Conservation (phyloP, 805 yeast genomes). For the Hanseniaspora pseudoguilliermondii region DNA sequence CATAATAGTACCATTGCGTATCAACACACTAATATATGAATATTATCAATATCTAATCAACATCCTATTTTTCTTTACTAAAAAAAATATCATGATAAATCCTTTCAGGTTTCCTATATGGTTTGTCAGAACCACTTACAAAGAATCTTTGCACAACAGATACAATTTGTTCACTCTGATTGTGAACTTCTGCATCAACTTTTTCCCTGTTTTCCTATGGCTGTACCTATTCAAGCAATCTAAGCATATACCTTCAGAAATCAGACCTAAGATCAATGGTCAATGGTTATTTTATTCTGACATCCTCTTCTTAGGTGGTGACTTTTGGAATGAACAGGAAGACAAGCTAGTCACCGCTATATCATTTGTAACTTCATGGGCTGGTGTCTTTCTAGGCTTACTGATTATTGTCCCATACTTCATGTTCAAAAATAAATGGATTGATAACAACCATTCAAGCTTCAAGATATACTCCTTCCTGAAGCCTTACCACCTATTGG, state of each 20-base stretch:
- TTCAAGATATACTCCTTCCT: constrained; percentile 17
- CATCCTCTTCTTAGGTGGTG: constrained; percentile 22
- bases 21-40: constrained; percentile 15
- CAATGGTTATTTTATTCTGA: constrained; percentile 32
- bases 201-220: constrained; percentile 45
- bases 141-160: constrained; percentile 22
- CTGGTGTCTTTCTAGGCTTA: neutral
- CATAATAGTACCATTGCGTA: no score
- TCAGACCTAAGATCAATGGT: constrained; percentile 43
- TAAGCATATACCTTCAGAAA: constrained; percentile 39
- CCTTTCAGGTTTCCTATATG: constrained; percentile 21
- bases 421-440: constrained; percentile 23
- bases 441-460: constrained; percentile 21
- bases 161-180: constrained; percentile 30
- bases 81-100: constrained; percentile 16
- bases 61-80: neutral
- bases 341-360: constrained; percentile 15
- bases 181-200: constrained; percentile 37
- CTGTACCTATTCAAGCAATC: constrained; percentile 47
- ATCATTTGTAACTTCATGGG: constrained; percentile 11
- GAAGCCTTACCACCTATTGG: constrained; percentile 14
- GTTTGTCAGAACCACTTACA: constrained; percentile 17
- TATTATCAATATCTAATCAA: neutral
- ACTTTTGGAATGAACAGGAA: constrained; percentile 23
- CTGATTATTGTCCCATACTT: constrained; percentile 12